Evolutionary conservation across 306 rosid genomes (phyloP), one percentile per base, ranked within the genome.

Genomic region (Parietaria judaica): DNA sequence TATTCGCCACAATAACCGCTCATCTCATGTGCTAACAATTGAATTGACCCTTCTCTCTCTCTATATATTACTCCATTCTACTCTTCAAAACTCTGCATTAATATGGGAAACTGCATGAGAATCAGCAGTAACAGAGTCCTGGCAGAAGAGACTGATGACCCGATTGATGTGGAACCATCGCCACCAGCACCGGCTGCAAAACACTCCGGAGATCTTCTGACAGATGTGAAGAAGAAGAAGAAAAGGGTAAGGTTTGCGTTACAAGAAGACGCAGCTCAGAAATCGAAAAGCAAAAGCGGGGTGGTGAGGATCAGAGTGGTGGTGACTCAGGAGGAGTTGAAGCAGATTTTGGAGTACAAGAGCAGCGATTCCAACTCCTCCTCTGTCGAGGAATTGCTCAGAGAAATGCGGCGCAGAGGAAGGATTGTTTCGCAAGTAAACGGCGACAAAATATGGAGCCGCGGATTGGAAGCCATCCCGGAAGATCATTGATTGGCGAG

Each of bases 61-160:
- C 36, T 23, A 23, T 23, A 23, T 23, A 23, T 23, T 23, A 23
- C 23, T 14, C 15, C 11, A 35, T 41, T 15, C 45, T 41, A 50
- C 10, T 11, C 56, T 36, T 7, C 31, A 23, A 23, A 23, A 23
- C 31, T 23, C 31, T 23, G 31, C 31, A 23, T 23, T 23, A 23
- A 23, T 23, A 87, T 91, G 98, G 98, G 98, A 11, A 91, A 83
- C 38, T 91, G 96, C 70, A 65, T 91, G 60, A 74, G 61, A 68
- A 78, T 43, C 31, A 23, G 31, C 31, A 23, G 31, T 2, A 23
- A 23, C 56, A 74, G 67, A 73, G 56, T 79, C 37, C 64, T 75
- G 56, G 65, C 84, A 39, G 83, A 81, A 51, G 74, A 69, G 49
- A 52, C 62, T 45, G 80, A 85, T 46, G 57, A 71, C 37, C 67